Base-by-base conservation (phyloP, 2,329 filamentous ascomycete genomes). In the Diaporthe helianthi region DNA sequence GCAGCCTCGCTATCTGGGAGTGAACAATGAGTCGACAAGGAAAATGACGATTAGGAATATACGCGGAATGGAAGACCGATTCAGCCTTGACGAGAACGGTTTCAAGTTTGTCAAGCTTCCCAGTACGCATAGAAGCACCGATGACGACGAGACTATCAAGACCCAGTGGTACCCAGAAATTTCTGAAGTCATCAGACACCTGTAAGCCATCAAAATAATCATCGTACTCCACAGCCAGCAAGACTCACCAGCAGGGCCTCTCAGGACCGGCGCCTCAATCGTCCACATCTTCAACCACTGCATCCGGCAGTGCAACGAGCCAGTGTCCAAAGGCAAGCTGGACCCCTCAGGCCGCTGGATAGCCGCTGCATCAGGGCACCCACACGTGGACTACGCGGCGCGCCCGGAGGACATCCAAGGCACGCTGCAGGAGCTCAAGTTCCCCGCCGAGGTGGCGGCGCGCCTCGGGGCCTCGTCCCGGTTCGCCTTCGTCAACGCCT, bases 321-420 rank as follows among this genome's bases (percentile, higher is more conserved):
- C 67, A 52, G 31, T 47, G 3, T 31, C 58, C 33, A 64, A 69
- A 24, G 58, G 58, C 38, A 44, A 33, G 22, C 51, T 51, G 12
- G 89, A 88, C 75, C 2, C 86, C 83, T 83, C 86, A 82, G 68
- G 68, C 29, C 63, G 71, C 0, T 76, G 80, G 36, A 81, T 82
- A 15, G 31, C 22, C 26, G 84, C 82, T 1, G 84, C 86, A 2
- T 80, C 83, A 22, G 67, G 58, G 68, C 81, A 83, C 10, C 85
- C 87, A 2, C 87, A 89, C 75, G 87, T 89, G 71, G 87, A 89
- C 75, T 86, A 89, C 74, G 84, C 85, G 19, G 80, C 81, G 46
- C 83, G 82, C 72, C 74, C 76, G 4, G 79, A 82, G 73, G 81
- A 85, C 71, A 80, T 86, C 0, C n/a, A 2, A 10, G 67, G 67